Evolutionary conservation across 768 basidiomycete genomes (phyloP).

Genomic region (Cystofilobasidium ferigula): DNA sequence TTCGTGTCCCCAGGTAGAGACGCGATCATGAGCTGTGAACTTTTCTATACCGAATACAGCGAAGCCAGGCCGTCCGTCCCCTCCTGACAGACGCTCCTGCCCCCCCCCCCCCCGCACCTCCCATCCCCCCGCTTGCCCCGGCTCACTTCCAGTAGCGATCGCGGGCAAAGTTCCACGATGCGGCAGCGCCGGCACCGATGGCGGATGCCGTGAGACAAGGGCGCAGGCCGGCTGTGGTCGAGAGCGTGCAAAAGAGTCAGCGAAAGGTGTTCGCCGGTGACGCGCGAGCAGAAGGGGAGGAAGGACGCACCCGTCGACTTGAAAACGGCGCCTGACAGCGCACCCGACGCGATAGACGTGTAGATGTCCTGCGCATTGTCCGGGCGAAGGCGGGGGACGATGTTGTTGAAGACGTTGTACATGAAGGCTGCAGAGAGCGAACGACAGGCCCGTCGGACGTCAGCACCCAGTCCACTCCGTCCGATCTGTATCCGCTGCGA

Average conservation of each 20-base stretch:
- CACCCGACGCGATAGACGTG: conserved; percentile 87
- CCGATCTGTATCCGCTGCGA: no score
- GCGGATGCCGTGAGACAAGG: conserved; percentile 6
- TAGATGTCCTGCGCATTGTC: conserved; percentile 60
- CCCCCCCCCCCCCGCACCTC: not conserved
- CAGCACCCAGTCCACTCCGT: not conserved
- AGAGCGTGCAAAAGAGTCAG: not conserved
- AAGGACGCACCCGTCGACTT: conserved; percentile 53
- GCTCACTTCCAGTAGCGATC: not conserved
- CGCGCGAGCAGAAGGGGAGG: not conserved
- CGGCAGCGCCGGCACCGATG: conserved; percentile 4
- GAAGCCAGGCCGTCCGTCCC: not conserved
- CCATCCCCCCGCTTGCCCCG: not conserved
- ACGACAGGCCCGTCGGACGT: conserved; percentile 18
- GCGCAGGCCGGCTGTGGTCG: conserved; percentile 2
- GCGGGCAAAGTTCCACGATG: not conserved
- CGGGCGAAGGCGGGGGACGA: conserved; percentile 51
- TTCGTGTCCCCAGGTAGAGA: no score
- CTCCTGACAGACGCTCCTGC: no score
- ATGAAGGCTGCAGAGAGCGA: conserved; percentile 56
- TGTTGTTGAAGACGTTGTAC: conserved; percentile 93
- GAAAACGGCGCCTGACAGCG: conserved; percentile 76
- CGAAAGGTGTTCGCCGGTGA: not conserved
- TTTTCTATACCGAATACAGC: no score
- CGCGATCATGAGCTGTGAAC: no score